Percentiles rank a stretch among this genome's conserved stretches.
phyloP scores from a whole-genome alignment of 345 rosid species.

The Fremontodendron californicum region DNA sequence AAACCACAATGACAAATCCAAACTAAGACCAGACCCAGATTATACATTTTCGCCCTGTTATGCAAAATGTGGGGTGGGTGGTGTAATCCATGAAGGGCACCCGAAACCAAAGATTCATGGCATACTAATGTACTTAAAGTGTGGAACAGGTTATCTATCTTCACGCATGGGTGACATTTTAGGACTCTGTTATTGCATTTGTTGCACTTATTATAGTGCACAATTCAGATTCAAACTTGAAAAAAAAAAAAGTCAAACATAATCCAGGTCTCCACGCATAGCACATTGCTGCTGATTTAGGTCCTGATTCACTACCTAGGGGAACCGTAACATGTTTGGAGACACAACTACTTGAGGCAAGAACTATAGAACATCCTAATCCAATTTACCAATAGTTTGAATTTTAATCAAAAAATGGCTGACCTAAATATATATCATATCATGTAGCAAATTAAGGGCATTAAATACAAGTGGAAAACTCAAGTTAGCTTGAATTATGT shows the following conservation, averaged over 20 bases:
- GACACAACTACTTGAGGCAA: neutral
- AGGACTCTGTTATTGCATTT: neutral
- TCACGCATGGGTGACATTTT: neutral
- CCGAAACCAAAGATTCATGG: neutral
- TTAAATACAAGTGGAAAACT: neutral
- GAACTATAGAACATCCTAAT: neutral
- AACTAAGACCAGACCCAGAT: neutral
- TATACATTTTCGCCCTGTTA: neutral
- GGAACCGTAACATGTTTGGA: constrained; percentile 2
- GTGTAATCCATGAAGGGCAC: neutral
- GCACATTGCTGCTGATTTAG: neutral
- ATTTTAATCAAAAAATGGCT: neutral
- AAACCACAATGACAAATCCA: neutral
- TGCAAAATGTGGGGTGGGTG: neutral
- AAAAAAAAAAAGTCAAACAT: neutral
- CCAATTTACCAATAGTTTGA: neutral
- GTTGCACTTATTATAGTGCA: neutral
- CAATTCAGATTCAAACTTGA: neutral
- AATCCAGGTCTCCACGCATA: neutral
- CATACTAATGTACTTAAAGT: neutral
- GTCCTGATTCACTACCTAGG: neutral
- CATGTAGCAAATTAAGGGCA: neutral
- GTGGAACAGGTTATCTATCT: neutral
- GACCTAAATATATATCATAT: neutral
- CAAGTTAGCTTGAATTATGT: neutral